Conservation (phyloP, 1,284 basidiomycete species). For the Apiotrichum brassicae region DNA sequence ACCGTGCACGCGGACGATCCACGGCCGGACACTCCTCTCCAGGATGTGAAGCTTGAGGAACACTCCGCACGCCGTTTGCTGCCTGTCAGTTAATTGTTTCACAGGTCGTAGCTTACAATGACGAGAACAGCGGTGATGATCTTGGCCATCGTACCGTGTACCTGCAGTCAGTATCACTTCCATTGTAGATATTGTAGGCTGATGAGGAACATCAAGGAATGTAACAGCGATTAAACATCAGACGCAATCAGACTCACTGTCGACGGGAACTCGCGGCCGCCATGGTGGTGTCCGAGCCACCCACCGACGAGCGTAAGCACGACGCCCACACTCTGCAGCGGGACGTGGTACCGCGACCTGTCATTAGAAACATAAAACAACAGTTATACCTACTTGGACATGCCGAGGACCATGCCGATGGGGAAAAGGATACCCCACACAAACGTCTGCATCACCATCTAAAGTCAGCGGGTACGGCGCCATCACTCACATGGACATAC, state of each 20-base stretch:
- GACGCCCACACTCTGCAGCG: conserved; percentile 66
- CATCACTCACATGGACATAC: conserved; percentile 58
- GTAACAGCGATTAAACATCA: not conserved
- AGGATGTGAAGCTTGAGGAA: conserved; percentile 92
- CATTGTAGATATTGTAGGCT: not conserved
- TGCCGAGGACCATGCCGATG: conserved; percentile 76
- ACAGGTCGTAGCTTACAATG: conserved; percentile 25
- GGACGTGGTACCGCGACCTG: conserved; percentile 70
- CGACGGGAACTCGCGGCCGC: conserved; percentile 63
- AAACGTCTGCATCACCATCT: conserved; percentile 62
- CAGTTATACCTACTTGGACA: conserved; percentile 55
- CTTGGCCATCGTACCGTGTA: conserved; percentile 64
- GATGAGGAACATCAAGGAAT: not conserved
- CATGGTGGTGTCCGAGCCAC: conserved; percentile 72
- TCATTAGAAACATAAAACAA: not conserved
- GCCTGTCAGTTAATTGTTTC: not conserved
- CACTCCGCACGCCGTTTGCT: conserved; percentile 68
- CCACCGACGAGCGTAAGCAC: conserved; percentile 64
- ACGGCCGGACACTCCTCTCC: conserved; percentile 68
- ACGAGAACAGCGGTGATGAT: conserved; percentile 62
- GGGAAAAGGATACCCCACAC: conserved; percentile 81
- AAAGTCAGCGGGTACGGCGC: not conserved
- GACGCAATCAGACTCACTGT: conserved; percentile 47
- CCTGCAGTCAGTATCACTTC: conserved; percentile 24
- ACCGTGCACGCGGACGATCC: conserved; percentile 67